These are phyloP conservation scores for Hyphodiscus hymeniophilus DNA, from an alignment of 495 filamentous ascomycete species.

Conservation along the genomic window DNA sequence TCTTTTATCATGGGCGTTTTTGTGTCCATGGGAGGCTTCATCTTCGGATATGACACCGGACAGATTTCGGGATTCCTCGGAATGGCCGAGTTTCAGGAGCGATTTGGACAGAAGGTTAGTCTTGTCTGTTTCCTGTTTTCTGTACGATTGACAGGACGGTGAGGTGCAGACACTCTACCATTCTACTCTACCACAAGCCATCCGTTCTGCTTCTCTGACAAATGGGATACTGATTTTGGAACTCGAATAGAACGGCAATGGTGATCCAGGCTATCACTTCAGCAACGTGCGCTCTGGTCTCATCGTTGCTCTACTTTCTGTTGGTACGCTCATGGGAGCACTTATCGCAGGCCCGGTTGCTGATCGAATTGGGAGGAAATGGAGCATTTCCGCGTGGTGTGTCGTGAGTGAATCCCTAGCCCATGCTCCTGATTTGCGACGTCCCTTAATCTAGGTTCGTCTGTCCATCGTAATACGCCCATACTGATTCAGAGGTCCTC, in stretches of 20 bases:
- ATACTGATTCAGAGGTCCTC: no score
- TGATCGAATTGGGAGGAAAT: conserved; percentile 44
- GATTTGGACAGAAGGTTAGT: conserved; percentile 40
- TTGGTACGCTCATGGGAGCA: conserved; percentile 50
- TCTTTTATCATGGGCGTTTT: conserved; percentile 43
- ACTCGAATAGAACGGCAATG: conserved; percentile 23
- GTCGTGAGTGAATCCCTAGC: no score
- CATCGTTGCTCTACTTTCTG: conserved; percentile 46
- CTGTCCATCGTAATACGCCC: no score
- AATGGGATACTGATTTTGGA: no score
- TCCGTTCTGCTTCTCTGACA: no score
- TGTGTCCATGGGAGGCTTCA: conserved; percentile 52
- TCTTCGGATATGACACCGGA: conserved; percentile 52
- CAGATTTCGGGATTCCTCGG: conserved; percentile 27
- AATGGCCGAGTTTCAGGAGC: conserved; percentile 42
- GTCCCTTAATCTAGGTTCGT: no score
- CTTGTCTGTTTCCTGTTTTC: no score
- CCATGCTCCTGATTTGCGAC: no score
- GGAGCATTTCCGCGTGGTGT: conserved; percentile 44
- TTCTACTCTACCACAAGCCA: conserved; percentile 6
- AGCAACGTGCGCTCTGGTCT: conserved; percentile 47
- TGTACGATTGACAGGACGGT: no score
- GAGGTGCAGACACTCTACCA: no score
- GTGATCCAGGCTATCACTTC: conserved; percentile 32
- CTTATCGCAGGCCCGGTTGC: conserved; percentile 44